phyloP scores from a whole-genome alignment of 768 basidiomycete species.

The Suillus subluteus region DNA sequence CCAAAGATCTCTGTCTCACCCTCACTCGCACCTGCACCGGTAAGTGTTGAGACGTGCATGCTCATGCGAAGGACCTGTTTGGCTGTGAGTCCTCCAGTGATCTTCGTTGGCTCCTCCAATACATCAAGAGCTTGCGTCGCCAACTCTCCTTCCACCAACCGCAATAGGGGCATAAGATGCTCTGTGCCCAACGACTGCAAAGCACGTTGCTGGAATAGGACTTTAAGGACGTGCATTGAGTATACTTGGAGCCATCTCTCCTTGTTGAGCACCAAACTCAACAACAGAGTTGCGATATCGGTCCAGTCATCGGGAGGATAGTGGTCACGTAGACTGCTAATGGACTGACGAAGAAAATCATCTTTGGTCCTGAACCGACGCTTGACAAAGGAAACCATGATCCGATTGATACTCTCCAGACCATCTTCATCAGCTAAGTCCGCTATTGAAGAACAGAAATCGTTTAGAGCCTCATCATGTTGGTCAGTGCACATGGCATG shows the following conservation, averaged over 20 bases:
- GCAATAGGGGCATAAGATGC: slow-evolving; percentile 86
- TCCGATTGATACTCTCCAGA: slow-evolving; percentile 78
- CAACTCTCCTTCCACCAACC: slow-evolving; percentile 86
- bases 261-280: slow-evolving; percentile 83
- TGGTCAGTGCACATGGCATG: slow-evolving; percentile 72
- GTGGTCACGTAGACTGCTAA: slow-evolving; percentile 83
- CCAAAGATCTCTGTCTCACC: slow-evolving; percentile 80
- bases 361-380: slow-evolving; percentile 88
- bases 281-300: slow-evolving; percentile 81
- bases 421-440: slow-evolving; percentile 72
- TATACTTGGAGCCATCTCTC: slow-evolving; percentile 83
- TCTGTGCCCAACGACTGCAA: slow-evolving; percentile 81
- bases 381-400: slow-evolving; percentile 90
- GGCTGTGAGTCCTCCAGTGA: slow-evolving; percentile 76
- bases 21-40: slow-evolving; percentile 52
- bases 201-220: slow-evolving; percentile 82
- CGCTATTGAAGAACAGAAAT: slow-evolving; percentile 76
- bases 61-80: slow-evolving; percentile 93
- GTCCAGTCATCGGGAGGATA: slow-evolving; percentile 77
- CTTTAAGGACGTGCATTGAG: slow-evolving; percentile 86
- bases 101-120: slow-evolving; percentile 86
- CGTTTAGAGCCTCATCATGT: slow-evolving; percentile 60
- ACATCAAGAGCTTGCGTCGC: slow-evolving; percentile 88
- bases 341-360: slow-evolving; percentile 90
- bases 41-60: slow-evolving; percentile 60